These are phyloP conservation scores for Rubroboletus pulcherrimus DNA, from an alignment of 768 basidiomycete genomes.

Conservation along the genomic window DNA sequence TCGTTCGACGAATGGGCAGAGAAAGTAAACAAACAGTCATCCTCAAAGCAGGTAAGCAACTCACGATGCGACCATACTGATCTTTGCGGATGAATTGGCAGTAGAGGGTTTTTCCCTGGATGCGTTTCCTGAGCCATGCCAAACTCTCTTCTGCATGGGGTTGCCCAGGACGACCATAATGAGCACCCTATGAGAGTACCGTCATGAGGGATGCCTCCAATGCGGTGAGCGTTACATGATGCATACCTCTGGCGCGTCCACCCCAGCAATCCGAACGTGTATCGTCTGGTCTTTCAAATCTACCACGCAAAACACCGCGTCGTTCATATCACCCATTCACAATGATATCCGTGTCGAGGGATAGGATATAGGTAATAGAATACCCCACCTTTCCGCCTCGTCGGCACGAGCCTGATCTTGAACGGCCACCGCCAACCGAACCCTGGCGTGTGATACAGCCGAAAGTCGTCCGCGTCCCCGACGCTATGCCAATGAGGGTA, in stretches of 20 bases:
- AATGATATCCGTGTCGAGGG: background rate
- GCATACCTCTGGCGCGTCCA: constrained; percentile 88
- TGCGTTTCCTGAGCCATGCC: constrained; percentile 58
- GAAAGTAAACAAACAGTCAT: background rate
- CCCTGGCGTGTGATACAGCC: constrained; percentile 78
- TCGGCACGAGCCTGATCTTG: constrained; percentile 64
- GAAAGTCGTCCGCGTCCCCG: constrained; percentile 85
- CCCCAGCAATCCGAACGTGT: constrained; percentile 83
- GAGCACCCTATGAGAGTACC: constrained; percentile 48
- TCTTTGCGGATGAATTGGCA: constrained; percentile 75
- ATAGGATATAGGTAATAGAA: background rate
- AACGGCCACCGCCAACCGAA: constrained; percentile 73
- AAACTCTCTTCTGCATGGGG: constrained; percentile 71
- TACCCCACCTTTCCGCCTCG: constrained; percentile 47
- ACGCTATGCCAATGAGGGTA: constrained; percentile 44
- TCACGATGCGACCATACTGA: constrained; percentile 79
- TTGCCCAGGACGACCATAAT: constrained; percentile 82
- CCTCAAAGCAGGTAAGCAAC: constrained; percentile 21
- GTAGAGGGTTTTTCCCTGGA: constrained; percentile 58
- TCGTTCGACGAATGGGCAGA: background rate
- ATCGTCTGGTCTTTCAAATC: constrained; percentile 79
- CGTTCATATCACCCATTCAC: background rate
- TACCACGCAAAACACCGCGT: constrained; percentile 24
- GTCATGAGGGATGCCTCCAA: background rate
- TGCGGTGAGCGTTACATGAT: background rate